Conservation (phyloP, 106 monocot genomes). For the Dioscorea zingiberensis region DNA sequence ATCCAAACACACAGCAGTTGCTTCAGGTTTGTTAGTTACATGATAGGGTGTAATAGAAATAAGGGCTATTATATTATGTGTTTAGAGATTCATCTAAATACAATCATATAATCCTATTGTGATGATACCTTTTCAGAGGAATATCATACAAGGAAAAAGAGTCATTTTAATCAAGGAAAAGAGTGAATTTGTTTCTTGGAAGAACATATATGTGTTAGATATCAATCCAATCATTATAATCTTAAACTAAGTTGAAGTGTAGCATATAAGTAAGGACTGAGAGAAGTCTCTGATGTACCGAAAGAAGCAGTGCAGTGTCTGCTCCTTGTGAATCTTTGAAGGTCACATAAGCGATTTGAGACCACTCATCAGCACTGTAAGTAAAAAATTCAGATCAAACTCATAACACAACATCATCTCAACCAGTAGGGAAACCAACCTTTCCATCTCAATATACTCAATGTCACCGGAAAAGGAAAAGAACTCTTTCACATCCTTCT, state of each 20-base stretch:
- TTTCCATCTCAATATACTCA: constrained; percentile 8
- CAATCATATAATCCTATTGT: no score
- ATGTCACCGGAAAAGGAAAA: constrained; percentile 11
- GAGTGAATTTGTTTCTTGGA: not conserved
- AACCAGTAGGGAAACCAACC: not conserved
- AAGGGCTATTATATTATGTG: no score
- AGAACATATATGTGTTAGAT: not conserved
- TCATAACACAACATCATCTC: not conserved
- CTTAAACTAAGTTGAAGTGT: not conserved
- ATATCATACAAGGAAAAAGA: not conserved
- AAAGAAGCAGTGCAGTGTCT: constrained; percentile 34
- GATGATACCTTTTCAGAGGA: not conserved
- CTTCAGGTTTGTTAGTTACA: no score
- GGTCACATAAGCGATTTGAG: constrained; percentile 31
- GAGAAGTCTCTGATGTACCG: constrained; percentile 9
- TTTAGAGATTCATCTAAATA: no score
- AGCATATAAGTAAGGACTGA: not conserved
- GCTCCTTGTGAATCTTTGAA: constrained; percentile 43
- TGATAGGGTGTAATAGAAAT: no score
- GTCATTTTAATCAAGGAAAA: not conserved
- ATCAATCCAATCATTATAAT: not conserved
- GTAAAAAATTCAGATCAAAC: not conserved
- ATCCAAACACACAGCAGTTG: no score
- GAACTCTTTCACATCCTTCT: constrained; percentile 1
- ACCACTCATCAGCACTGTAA: constrained; percentile 39